Base-by-base conservation (phyloP, 768 basidiomycete species). In the Amanita molliuscula region DNA sequence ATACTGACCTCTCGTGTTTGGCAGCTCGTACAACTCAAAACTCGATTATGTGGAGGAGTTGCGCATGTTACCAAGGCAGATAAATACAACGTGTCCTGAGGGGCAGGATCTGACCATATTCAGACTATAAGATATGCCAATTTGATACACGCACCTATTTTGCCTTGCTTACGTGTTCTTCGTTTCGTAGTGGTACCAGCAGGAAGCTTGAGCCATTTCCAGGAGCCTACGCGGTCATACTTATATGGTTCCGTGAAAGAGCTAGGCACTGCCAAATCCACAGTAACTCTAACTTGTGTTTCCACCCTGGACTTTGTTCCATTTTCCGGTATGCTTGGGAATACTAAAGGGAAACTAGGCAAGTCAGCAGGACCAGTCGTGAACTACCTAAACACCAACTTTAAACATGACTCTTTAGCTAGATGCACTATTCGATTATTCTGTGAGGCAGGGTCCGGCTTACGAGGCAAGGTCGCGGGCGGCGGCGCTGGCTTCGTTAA, bases 271-370 rank as follows among this genome's bases (percentile, higher is more conserved):
- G 84, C 84, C 44, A 90, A 71, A 60, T 91, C 86, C 34, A 95
- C 72, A 3, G 83, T 79, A 35, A 94, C 78, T 60, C 91, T 82
- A 44, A 95, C 82, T 71, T 95, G 92, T 2, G 92, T 95, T 64
- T 95, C 92, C n/a, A 95, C 92, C 29, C 92, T 79, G 42, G 88
- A 91, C 66, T 95, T 94, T 11, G 91, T 83, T 21, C 91, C 92
- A 38, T 72, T 68, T 57, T 80, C 78, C 4, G 92, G 90, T 48
- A 95, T 81, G 59, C 81, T 89, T 18, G 89, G 87, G 37, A 90
- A 80, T 62, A 89, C 72, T 51, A 95, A 85, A 21, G 87, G 76
- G 50, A 92, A 75, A 58, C 89, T 91, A 57, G 2, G 46, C 36
- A 47, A 43, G 26, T 52, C 26, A 23, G 29, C 44, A 61, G 3